A percentile compares a stretch with the other conserved stretches of the same genome.
phyloP scores from a whole-genome alignment of 768 basidiomycete species.

The Fomitopsis serialis region DNA sequence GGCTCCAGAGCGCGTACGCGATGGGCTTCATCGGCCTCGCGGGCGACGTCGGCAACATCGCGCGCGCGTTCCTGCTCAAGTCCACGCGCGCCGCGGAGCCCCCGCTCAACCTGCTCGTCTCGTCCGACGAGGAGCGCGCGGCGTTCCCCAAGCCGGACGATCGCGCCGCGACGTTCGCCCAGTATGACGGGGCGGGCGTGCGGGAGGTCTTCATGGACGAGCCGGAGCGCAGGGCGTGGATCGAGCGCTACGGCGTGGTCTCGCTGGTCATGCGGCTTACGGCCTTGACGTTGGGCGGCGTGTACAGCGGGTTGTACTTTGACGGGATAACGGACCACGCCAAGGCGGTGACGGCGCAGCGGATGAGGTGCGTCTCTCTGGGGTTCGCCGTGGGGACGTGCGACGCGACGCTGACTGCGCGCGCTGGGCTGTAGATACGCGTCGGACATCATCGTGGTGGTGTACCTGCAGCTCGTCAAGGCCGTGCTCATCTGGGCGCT shows the following conservation, averaged over 20 bases:
- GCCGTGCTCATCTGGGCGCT: constrained; percentile 1
- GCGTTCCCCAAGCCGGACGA: background rate
- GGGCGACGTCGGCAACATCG: constrained; percentile 7
- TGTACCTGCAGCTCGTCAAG: background rate
- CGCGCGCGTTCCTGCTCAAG: constrained; percentile 8
- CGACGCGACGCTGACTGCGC: background rate
- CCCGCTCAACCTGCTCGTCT: background rate
- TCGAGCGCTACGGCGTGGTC: background rate
- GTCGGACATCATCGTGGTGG: constrained; percentile 1
- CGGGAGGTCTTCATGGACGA: constrained; percentile 1
- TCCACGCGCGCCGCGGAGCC: background rate
- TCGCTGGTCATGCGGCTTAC: background rate
- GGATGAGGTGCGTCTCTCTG: constrained; percentile 2
- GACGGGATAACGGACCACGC: background rate
- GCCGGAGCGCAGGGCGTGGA: background rate
- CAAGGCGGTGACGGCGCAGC: background rate
- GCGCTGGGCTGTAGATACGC: background rate
- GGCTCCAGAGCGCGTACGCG: constrained; percentile 15
- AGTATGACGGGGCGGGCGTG: background rate
- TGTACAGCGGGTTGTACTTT: constrained; percentile 3
- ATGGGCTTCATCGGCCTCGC: constrained; percentile 10
- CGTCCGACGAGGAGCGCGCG: background rate
- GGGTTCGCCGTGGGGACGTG: background rate
- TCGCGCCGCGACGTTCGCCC: background rate
- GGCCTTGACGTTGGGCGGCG: background rate